Evolutionary conservation across 2,329 filamentous ascomycete species (phyloP).

Genomic region (Cercospora sp.): DNA sequence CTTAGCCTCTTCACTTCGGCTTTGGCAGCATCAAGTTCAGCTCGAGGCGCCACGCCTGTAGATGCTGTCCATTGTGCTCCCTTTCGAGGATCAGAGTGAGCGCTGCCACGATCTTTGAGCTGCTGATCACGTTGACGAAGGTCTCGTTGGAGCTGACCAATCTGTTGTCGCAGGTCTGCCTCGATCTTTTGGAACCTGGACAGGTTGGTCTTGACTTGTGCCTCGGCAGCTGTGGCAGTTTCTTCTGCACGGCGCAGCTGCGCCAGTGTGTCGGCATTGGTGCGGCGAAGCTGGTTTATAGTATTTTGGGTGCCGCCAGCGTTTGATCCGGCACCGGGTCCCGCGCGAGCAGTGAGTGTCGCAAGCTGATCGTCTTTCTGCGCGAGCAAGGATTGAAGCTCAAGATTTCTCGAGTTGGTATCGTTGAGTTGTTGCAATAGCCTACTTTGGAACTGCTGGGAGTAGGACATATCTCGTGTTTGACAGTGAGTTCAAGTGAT

Average conservation of each 20-base stretch:
- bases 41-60: constrained; percentile 10
- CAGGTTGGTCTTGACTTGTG: constrained; percentile 15
- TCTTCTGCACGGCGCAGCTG: constrained; percentile 17
- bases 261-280: constrained; percentile 7
- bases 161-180: constrained; percentile 15
- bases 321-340: neutral
- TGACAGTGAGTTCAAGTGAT: neutral
- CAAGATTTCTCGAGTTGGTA: constrained; percentile 20
- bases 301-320: neutral
- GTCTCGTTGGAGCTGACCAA: constrained; percentile 7
- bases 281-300: constrained; percentile 10
- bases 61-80: constrained; percentile 6
- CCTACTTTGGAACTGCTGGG: constrained; percentile 22
- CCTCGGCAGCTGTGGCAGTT: constrained; percentile 13
- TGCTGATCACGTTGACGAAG: constrained; percentile 10
- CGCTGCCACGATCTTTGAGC: neutral
- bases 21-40: constrained; percentile 16
- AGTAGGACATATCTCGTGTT: constrained; percentile 20
- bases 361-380: constrained; percentile 27
- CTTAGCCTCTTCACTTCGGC: constrained; percentile 18
- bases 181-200: constrained; percentile 15
- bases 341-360: constrained; percentile 10
- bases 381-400: constrained; percentile 24
- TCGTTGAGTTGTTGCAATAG: constrained; percentile 25
- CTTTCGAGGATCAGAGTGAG: neutral